Conservation (phyloP, 2,329 filamentous ascomycete species). For the Fusarium abutilonis region DNA sequence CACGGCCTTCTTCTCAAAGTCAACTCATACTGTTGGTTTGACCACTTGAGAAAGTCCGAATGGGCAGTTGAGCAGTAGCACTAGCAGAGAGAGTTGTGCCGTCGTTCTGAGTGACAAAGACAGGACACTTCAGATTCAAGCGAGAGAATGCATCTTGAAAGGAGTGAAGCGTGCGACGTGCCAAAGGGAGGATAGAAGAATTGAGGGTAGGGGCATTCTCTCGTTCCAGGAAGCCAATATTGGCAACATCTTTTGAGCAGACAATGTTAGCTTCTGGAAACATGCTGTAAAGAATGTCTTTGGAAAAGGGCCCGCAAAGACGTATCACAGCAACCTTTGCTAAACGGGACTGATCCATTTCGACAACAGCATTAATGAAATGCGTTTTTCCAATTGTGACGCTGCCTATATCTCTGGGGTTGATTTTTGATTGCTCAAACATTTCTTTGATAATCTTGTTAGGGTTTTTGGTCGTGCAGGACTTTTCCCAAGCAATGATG, state of each 20-base stretch:
- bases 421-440: slow-evolving; percentile 49
- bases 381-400: slow-evolving; percentile 66
- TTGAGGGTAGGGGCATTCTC: slow-evolving; percentile 73
- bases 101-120: slow-evolving; percentile 71
- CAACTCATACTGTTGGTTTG: slow-evolving; percentile 68
- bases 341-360: slow-evolving; percentile 59
- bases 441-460: slow-evolving; percentile 56
- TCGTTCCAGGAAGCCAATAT: slow-evolving; percentile 65
- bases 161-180: slow-evolving; percentile 62
- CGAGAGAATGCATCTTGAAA: slow-evolving; percentile 63
- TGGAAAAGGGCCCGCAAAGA: slow-evolving; percentile 62
- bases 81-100: slow-evolving; percentile 66
- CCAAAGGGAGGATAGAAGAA: slow-evolving; percentile 67
- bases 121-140: slow-evolving; percentile 61
- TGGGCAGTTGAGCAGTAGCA: slow-evolving; percentile 65
- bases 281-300: slow-evolving; percentile 54
- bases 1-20: slow-evolving; percentile 49
- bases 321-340: slow-evolving; percentile 63
- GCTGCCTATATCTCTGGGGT: slow-evolving; percentile 53
- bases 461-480: slow-evolving; percentile 58
- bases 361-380: slow-evolving; percentile 67
- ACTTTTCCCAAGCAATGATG: slow-evolving; percentile 60
- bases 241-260: slow-evolving; percentile 62
- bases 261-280: slow-evolving; percentile 57
- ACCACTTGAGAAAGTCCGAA: slow-evolving; percentile 69